A percentile compares a stretch with the other conserved stretches of the same genome.
phyloP scores from a whole-genome alignment of 495 filamentous ascomycete species.

The Cudoniella acicularis region DNA sequence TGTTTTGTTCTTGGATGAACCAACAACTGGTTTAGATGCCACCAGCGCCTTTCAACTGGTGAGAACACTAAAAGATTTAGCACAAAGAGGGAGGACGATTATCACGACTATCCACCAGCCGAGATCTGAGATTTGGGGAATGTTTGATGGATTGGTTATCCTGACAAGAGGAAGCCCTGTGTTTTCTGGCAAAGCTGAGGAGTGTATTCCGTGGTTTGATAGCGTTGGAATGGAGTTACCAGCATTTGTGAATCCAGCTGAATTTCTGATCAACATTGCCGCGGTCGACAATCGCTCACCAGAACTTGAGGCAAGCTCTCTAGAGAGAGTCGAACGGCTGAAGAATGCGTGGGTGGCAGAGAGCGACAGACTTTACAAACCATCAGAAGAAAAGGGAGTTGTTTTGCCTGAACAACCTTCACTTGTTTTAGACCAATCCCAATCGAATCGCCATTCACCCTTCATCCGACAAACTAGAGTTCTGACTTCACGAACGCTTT shows the following conservation, averaged over 20 bases:
- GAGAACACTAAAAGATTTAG: slow-evolving; percentile 60
- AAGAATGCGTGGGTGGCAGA: slow-evolving; percentile 49
- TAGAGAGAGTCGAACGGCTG: slow-evolving; percentile 49
- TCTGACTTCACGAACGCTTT: slow-evolving; percentile 60
- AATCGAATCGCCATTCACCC: slow-evolving; percentile 29
- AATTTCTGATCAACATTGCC: slow-evolving; percentile 67
- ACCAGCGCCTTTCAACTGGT: slow-evolving; percentile 73
- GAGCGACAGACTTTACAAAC: slow-evolving; percentile 23
- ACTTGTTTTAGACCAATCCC: neutral
- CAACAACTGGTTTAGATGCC: slow-evolving; percentile 71
- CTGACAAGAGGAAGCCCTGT: slow-evolving; percentile 58
- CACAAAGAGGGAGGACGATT: slow-evolving; percentile 63
- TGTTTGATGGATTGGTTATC: slow-evolving; percentile 66
- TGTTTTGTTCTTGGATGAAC: slow-evolving; percentile 71
- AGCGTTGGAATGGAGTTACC: slow-evolving; percentile 52
- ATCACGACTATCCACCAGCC: slow-evolving; percentile 72
- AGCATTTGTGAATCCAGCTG: slow-evolving; percentile 68
- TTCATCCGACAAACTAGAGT: slow-evolving; percentile 59
- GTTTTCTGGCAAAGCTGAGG: slow-evolving; percentile 54
- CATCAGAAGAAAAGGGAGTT: slow-evolving; percentile 3
- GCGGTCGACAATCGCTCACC: slow-evolving; percentile 64
- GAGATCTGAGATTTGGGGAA: slow-evolving; percentile 69
- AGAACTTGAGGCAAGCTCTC: slow-evolving; percentile 55
- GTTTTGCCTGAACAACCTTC: neutral
- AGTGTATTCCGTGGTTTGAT: slow-evolving; percentile 57